phyloP scores from a whole-genome alignment of 1,284 basidiomycete species.

The Rhizoctonia solani region DNA sequence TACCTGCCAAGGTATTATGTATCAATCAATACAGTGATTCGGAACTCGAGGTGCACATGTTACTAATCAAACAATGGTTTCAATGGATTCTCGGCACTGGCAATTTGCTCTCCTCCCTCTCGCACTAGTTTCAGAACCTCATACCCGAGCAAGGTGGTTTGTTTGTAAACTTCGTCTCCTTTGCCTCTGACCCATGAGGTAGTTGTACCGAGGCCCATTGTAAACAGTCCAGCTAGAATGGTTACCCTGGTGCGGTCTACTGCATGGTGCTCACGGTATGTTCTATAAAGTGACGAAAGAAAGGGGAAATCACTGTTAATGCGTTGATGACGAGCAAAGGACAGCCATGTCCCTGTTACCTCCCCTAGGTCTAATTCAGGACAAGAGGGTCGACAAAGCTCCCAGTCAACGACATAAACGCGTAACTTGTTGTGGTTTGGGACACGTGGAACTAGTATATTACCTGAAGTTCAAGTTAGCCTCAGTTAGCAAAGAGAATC shows the following conservation, averaged over 20 bases:
- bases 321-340: background rate
- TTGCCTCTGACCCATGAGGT: background rate
- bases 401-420: constrained; percentile 17
- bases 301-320: background rate
- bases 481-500: background rate
- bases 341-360: background rate
- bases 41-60: too few species aligned
- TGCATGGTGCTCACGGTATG: background rate
- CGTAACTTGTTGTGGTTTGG: background rate
- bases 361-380: background rate
- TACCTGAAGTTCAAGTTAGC: background rate
- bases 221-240: background rate
- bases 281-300: background rate
- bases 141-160: background rate
- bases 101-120: background rate
- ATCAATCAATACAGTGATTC: too few species aligned
- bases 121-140: background rate
- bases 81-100: background rate
- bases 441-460: background rate
- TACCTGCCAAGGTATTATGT: too few species aligned
- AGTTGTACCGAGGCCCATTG: background rate
- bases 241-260: background rate
- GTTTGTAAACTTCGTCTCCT: background rate
- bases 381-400: background rate
- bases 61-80: background rate